Evolutionary conservation across 2,329 filamentous ascomycete genomes (phyloP), one percentile per base, ranked within the genome.

Genomic region (Madurella fahalii): DNA sequence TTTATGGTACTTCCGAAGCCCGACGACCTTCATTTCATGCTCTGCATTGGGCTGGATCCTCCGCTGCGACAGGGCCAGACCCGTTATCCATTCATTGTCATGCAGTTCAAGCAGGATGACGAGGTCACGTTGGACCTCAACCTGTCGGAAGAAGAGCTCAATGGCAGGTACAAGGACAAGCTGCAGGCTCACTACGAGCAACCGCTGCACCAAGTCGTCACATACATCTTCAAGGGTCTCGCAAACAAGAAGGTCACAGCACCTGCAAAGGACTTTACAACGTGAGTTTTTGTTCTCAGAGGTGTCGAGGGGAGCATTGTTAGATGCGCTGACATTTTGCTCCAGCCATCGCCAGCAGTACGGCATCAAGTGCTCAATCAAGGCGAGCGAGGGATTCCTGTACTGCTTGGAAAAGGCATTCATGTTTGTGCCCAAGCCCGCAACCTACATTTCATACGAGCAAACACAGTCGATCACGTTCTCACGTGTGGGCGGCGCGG

Each of bases 341-440:
- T 53, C 17, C 49, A 83, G 89, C 63, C 94, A 97, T 74, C 91
- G 96, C 69, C 85, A 88, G 66, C 92, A 96, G 71, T 90, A 86
- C 63, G 94, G 94, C 55, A 95, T 99, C 73, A 99, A 99, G 76
- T 99, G 94, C 73, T 95, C 92, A n/a, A 96, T 99, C 83, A 99
- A 99, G 75, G 95, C 95, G 51, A 96, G 95, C 71, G 94, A 99
- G 75, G 94, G 95, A 57, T 92, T 96, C 68, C 78, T 99, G 48
- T 99, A 95, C 81, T 96, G 92, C 70, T 77, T 99, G 63, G 94
- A 99, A 73, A 96, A 96, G 75, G 93, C 92, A 8, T 95, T 99
- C 72, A 95, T 99, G 83, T 99, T 99, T 71, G 94, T 99, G 15
- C 94, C 94, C 32, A 99, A 99, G 76, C 94, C 94, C 1, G 92